phyloP scores from a whole-genome alignment of 2,329 filamentous ascomycete genomes.

The Diaporthe humulicola region DNA sequence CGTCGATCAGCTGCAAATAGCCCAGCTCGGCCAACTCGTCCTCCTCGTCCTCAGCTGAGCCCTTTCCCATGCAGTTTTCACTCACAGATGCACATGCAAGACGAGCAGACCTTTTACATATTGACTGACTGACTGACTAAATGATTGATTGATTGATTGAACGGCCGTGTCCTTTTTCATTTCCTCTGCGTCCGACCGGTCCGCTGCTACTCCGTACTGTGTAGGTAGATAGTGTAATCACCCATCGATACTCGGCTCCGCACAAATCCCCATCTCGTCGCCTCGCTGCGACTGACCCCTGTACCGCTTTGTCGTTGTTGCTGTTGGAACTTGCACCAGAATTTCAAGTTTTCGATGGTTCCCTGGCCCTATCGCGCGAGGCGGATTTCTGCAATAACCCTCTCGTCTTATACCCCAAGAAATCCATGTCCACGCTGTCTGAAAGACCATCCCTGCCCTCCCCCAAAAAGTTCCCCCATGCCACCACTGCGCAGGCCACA shows the following conservation, averaged over 20 bases:
- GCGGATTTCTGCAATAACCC: conserved; percentile 25
- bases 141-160: not conserved
- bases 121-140: not conserved
- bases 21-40: conserved; percentile 3
- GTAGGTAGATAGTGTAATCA: too few species aligned
- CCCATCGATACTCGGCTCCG: not conserved
- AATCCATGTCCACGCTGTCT: not conserved
- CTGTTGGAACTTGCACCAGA: conserved; percentile 14
- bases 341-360: conserved; percentile 19
- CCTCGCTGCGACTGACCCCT: conserved; percentile 15
- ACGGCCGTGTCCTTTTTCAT: not conserved
- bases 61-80: not conserved
- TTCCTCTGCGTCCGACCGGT: conserved; percentile 16
- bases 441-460: not conserved
- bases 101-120: not conserved
- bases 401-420: conserved; percentile 21
- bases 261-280: not conserved
- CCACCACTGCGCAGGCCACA: not conserved
- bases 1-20: conserved; percentile 28
- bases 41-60: conserved; percentile 14
- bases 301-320: conserved; percentile 8
- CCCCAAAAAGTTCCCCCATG: not conserved
- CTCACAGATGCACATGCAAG: not conserved
- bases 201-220: too few species aligned
- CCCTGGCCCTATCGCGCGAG: conserved; percentile 10